Evolutionary conservation across 306 rosid species (phyloP).

Genomic region (Citrullus amarus): DNA sequence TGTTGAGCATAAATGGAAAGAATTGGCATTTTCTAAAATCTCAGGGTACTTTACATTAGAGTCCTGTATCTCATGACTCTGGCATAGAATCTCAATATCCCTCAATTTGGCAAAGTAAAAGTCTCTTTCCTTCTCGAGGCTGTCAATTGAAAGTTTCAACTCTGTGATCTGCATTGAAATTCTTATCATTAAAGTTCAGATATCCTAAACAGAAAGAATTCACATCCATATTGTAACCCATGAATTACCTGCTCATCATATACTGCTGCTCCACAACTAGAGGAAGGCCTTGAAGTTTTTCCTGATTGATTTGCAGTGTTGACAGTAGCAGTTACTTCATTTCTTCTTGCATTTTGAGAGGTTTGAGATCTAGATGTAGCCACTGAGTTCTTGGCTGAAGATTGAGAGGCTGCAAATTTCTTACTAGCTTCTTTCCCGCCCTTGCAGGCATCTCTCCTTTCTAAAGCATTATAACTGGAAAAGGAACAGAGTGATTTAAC

Average conservation of each 20-base stretch:
- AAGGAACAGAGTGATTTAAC: neutral
- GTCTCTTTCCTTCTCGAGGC: conserved; percentile 94
- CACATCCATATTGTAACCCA: neutral
- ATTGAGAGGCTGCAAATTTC: conserved; percentile 51
- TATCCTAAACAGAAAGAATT: neutral
- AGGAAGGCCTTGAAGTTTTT: conserved; percentile 33
- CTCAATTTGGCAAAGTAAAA: conserved; percentile 81
- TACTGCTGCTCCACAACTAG: conserved; percentile 25
- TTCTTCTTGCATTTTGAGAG: conserved; percentile 57
- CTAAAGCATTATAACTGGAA: conserved; percentile 65
- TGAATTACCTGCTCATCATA: conserved; percentile 62
- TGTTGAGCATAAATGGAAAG: neutral
- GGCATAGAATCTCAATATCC: conserved; percentile 83
- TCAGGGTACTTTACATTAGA: conserved; percentile 5
- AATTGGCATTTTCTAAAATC: neutral
- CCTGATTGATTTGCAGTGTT: conserved; percentile 35
- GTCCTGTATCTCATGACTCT: conserved; percentile 55
- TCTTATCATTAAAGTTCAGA: neutral
- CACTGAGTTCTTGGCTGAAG: conserved; percentile 42
- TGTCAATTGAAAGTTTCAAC: conserved; percentile 74
- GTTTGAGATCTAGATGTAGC: conserved; percentile 46
- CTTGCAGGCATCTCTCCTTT: conserved; percentile 66
- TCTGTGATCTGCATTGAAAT: conserved; percentile 62
- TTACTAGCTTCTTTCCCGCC: conserved; percentile 76
- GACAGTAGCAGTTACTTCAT: conserved; percentile 26